Base-by-base conservation (phyloP, 208 protist genomes). In the Acanthamoeba healyi region DNA sequence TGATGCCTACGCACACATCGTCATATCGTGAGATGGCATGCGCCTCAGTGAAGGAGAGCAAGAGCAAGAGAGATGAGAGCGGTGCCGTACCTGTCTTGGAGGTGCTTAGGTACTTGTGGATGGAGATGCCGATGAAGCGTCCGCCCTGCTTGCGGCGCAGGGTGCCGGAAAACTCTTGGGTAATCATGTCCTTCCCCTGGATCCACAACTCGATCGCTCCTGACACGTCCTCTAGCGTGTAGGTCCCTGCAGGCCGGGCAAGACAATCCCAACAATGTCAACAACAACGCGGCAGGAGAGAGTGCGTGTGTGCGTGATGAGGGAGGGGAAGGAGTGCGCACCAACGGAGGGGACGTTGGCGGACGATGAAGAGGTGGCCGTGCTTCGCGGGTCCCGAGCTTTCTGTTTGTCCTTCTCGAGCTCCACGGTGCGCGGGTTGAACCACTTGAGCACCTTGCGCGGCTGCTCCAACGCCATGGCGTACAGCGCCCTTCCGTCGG, bases 391-490 rank as follows among this genome's bases (percentile, higher is more conserved):
- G 44, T 6, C 44, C 44, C 29, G 38, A 12, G 6, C 26, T 22
- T 36, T 51, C 77, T 86, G 5, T 22, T 58, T 51, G 2, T 86
- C 77, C 24, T 4, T 32, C 44, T 86, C 44, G 44, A 26, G 42
- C 38, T 86, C 77, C 44, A 86, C 44, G 24, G 38, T 49, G 4
- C 77, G 84, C 36, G 56, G 46, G 42, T 90, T 63, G 84, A 90
- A 90, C 84, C 84, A 90, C 36, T 70, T 63, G 84, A 90, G 84
- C 56, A 51, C 84, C 32, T 90, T 90, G 46, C 84, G 84, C 32
- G 84, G 84, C 19, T 17, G n/a, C 32, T 90, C 84, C 5, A 90
- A 54, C 58, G 84, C 49, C 84, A 90, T 90, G 19, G 84, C 58
- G 38, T 90, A 90, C 19, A 72, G 34, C 54, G 70, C 26, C 38